Evolutionary conservation across 768 basidiomycete species (phyloP).

Genomic region (Auricularia heimuer): DNA sequence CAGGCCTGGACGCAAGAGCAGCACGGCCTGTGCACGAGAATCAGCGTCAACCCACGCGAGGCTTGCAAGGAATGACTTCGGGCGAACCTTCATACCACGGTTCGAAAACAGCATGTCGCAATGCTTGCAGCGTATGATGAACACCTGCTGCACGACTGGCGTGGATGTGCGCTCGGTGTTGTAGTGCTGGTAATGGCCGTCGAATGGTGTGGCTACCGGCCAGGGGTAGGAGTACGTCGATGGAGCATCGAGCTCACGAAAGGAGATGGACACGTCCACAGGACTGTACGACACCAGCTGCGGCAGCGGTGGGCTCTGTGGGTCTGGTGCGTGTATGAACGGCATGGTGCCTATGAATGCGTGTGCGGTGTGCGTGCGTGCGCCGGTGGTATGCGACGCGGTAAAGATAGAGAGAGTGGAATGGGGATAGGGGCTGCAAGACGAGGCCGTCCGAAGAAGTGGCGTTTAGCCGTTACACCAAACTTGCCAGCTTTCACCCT

Average conservation of each 20-base stretch:
- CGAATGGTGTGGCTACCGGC: too few species aligned
- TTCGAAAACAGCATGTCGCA: constrained; percentile 72
- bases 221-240: too few species aligned
- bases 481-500: too few species aligned
- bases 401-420: too few species aligned
- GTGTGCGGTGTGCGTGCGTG: too few species aligned
- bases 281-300: background rate
- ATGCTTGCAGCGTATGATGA: constrained; percentile 67
- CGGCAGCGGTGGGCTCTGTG: background rate
- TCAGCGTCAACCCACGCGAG: background rate
- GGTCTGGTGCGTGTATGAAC: background rate
- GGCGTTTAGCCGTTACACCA: too few species aligned
- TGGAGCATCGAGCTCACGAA: background rate
- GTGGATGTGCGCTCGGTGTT: background rate
- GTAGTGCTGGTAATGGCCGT: background rate
- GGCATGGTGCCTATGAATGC: background rate
- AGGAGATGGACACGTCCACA: background rate
- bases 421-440: too few species aligned
- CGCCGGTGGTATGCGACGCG: too few species aligned
- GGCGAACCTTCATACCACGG: constrained; percentile 70
- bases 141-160: constrained; percentile 31
- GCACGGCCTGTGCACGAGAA: constrained; percentile 49
- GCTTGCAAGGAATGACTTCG: background rate
- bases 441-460: too few species aligned
- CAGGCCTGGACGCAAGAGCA: constrained; percentile 72